phyloP scores from a whole-genome alignment of 2,329 filamentous ascomycete species.

The Cadophora gregata region DNA sequence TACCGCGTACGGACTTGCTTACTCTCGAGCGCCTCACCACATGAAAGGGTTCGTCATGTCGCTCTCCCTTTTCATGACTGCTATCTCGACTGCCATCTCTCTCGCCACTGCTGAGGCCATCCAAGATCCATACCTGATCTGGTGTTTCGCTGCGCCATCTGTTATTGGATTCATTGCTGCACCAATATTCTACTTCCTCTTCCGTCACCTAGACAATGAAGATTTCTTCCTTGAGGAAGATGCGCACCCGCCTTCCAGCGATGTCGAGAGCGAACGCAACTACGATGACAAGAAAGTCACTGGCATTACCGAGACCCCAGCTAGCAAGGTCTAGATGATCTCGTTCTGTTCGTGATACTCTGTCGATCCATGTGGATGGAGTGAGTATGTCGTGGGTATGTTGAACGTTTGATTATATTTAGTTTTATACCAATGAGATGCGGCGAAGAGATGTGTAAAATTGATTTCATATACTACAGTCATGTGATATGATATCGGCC shows the following conservation, averaged over 20 bases:
- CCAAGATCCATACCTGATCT: constrained; percentile 69
- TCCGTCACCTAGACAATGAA: constrained; percentile 65
- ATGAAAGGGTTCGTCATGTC: constrained; percentile 78
- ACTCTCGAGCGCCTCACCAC: constrained; percentile 76
- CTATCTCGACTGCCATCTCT: constrained; percentile 50
- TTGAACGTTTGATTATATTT: constrained; percentile 1
- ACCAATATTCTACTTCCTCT: constrained; percentile 70
- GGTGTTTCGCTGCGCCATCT: constrained; percentile 73
- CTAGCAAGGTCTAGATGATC: not conserved
- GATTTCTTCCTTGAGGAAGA: constrained; percentile 53
- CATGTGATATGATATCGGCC: constrained; percentile 63
- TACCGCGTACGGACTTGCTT: constrained; percentile 75
- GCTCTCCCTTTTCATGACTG: constrained; percentile 73
- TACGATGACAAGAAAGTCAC: constrained; percentile 15
- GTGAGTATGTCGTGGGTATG: not conserved
- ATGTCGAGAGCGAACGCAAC: constrained; percentile 10
- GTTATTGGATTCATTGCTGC: constrained; percentile 66
- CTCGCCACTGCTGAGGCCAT: constrained; percentile 30
- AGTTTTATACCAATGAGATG: constrained; percentile 30
- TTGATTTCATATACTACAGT: constrained; percentile 16
- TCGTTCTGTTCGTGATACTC: too few relatives aligned
- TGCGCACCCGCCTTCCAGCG: not conserved
- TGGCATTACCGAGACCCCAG: constrained; percentile 7
- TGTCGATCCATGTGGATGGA: not conserved
- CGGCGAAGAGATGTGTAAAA: constrained; percentile 7